Base-by-base conservation (phyloP, 108 stramenopile species). In the Aurantiochytrium sp. region DNA sequence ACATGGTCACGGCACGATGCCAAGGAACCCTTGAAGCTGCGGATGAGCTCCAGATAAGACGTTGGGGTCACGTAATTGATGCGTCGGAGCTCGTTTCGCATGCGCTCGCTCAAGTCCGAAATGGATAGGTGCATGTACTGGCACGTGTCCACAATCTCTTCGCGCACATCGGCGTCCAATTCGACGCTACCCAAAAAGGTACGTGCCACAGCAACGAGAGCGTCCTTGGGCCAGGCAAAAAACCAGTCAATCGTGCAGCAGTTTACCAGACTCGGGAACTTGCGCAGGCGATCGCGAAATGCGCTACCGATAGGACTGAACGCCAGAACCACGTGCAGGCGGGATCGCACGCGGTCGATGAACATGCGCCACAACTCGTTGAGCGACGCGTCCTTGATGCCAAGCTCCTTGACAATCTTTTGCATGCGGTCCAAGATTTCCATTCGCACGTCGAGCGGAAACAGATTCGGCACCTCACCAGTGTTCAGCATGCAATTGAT, bases 401-500 rank as follows among this genome's bases (percentile, higher is more conserved):
- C 95, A 45, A 95, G 94, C 23, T 96, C 87, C 64, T 91, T 92
- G 44, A 29, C 92, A 8, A 64, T 10, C 73, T 89, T 90, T 6
- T 88, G 91, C 51, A 92, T 47, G 16, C 51, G 89, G 90, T 92
- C 92, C 55, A 91, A 92, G 51, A 94, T 93, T 55, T 72, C 91
- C 73, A 89, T 87, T 43, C 93, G 59, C 87, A 91, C 93, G 25
- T 94, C 93, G 49, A 89, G 87, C 59, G 91, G 91, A 88, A 93
- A 94, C 3, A 94, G 91, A 89, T 93, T 94, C 1, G 93, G 91
- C 60, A 94, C 94, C 90, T 94, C 94, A 25, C 94, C 94, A 58
- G 92, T 93, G 88, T 95, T 95, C 53, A 95, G 92, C 42, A 95
- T 93, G 44, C 91, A 91, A 73, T 94, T 94, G 44, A 95, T 92